A percentile compares a stretch with the other conserved stretches of the same genome.
phyloP scores from a whole-genome alignment of 208 protist species.

The Porcisia hertigi region DNA sequence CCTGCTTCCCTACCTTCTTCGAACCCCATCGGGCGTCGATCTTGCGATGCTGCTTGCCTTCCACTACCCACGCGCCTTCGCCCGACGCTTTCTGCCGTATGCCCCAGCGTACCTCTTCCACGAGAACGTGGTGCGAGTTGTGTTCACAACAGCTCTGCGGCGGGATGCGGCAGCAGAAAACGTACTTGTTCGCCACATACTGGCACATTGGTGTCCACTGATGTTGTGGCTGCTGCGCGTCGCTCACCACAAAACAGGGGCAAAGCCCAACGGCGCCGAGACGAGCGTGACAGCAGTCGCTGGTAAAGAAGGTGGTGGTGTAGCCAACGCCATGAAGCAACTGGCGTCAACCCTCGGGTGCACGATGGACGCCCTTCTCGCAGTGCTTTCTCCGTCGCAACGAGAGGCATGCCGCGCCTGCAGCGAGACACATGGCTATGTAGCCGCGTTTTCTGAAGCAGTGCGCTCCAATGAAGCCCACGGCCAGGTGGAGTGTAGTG shows the following conservation, averaged over 20 bases:
- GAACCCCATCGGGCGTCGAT: slow-evolving; percentile 34
- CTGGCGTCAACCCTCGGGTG: slow-evolving; percentile 68
- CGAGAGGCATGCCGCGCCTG: slow-evolving; percentile 18
- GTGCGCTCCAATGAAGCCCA: not conserved
- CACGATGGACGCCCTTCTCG: slow-evolving; percentile 56
- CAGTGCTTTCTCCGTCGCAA: slow-evolving; percentile 49
- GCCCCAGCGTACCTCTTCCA: slow-evolving; percentile 46
- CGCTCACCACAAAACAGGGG: slow-evolving; percentile 28
- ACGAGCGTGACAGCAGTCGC: not conserved
- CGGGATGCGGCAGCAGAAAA: slow-evolving; percentile 32
- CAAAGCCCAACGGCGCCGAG: slow-evolving; percentile 1
- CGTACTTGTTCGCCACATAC: slow-evolving; percentile 43
- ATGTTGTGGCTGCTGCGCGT: slow-evolving; percentile 47
- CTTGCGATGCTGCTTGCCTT: slow-evolving; percentile 41
- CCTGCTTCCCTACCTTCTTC: slow-evolving; percentile 74
- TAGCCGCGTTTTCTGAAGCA: slow-evolving; percentile 4
- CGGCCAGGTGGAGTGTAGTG: not conserved
- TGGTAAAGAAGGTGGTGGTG: not conserved
- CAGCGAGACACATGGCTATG: slow-evolving; percentile 13
- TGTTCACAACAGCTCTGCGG: slow-evolving; percentile 36
- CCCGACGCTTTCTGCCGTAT: slow-evolving; percentile 58
- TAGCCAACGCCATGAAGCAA: slow-evolving; percentile 28
- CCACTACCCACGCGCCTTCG: slow-evolving; percentile 46
- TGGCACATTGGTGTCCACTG: slow-evolving; percentile 56
- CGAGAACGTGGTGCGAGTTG: slow-evolving; percentile 34